Percentiles rank a stretch among this genome's conserved stretches.
phyloP scores from a whole-genome alignment of 2,329 filamentous ascomycete species.

The Penicillium sp. region DNA sequence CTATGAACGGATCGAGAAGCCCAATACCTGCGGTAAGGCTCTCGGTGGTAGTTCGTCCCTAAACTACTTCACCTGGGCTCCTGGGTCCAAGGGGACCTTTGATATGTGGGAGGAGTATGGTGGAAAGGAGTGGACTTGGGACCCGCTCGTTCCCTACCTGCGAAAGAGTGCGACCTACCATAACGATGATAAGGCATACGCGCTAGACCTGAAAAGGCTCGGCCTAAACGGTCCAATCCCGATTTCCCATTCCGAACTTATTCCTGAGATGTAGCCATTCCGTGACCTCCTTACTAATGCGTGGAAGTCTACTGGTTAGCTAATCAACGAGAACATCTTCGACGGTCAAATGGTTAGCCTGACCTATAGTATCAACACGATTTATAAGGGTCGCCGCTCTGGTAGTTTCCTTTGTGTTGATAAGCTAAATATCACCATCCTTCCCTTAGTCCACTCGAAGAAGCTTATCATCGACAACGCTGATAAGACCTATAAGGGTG shows the following conservation, averaged over 20 bases:
- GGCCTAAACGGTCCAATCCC: conserved; percentile 54
- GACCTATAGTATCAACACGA: conserved; percentile 54
- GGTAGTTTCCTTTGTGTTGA: conserved; percentile 54
- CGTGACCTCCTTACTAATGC: conserved; percentile 47
- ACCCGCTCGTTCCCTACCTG: conserved; percentile 52
- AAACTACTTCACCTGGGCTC: conserved; percentile 67
- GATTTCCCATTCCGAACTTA: conserved; percentile 56
- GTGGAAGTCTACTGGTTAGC: conserved; percentile 55
- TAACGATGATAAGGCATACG: conserved; percentile 53
- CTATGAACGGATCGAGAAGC: conserved; percentile 63
- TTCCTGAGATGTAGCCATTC: conserved; percentile 56
- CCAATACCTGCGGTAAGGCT: conserved; percentile 61
- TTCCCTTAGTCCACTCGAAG: conserved; percentile 53
- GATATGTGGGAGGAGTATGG: conserved; percentile 52
- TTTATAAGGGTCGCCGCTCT: conserved; percentile 59
- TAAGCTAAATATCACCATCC: conserved; percentile 58
- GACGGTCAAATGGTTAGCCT: conserved; percentile 57
- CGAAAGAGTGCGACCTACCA: conserved; percentile 60
- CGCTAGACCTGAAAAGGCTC: conserved; percentile 52
- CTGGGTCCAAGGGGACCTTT: conserved; percentile 58
- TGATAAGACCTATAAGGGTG: conserved; percentile 45
- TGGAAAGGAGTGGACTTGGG: conserved; percentile 57
- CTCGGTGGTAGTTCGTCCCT: conserved; percentile 59
- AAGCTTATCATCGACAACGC: conserved; percentile 52
- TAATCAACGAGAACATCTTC: conserved; percentile 56